Evolutionary conservation across 139 green algal genomes (phyloP), one percentile per base, ranked within the genome.

Genomic region (Chlorella vulgaris): DNA sequence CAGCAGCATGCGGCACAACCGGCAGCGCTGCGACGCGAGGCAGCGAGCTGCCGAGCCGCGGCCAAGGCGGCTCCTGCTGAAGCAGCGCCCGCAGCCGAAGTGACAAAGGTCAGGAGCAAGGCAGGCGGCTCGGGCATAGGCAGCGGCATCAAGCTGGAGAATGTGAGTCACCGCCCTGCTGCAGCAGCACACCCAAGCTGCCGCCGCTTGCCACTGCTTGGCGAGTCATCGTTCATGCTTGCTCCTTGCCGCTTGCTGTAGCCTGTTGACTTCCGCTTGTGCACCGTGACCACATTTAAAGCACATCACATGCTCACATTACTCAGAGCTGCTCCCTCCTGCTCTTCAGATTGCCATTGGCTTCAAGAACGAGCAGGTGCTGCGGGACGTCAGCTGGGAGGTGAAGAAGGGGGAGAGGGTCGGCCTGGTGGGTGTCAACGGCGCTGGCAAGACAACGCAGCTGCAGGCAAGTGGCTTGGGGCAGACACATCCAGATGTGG

Each of bases 361-460:
- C 0, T 99, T 98, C 86, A 99, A 98, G 89, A 96, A 97, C 86
- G 88, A 96, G 75, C 86, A 96, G 83, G 90, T 99, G 68, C 88
- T 99, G 3, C 92, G 91, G 61, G 89, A 96, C 80, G 89, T 94
- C 38, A 90, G 82, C 38, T 99, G 97, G 97, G 96, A 99, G 68
- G 94, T 98, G 71, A 99, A 98, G 83, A 96, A 95, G 78, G 96
- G 97, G 0, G 95, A 99, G 88, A 84, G 94, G 5, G 95, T 98
- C n/a, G 97, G 97, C 1, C 88, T 99, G 28, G 97, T 99, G 24
- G 96, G 96, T 40, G 89, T 98, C n/a, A 99, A 99, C 82, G 97
- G 97, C 21, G 96, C 97, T 3, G 97, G 97, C 33, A 99, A 99
- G 89, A 99, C 96, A 1, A 99, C 96, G 13, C 96, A 99, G 90